These are phyloP conservation scores for Cystobasidium pallidum DNA, from an alignment of 1,284 basidiomycete genomes.

Conservation along the genomic window DNA sequence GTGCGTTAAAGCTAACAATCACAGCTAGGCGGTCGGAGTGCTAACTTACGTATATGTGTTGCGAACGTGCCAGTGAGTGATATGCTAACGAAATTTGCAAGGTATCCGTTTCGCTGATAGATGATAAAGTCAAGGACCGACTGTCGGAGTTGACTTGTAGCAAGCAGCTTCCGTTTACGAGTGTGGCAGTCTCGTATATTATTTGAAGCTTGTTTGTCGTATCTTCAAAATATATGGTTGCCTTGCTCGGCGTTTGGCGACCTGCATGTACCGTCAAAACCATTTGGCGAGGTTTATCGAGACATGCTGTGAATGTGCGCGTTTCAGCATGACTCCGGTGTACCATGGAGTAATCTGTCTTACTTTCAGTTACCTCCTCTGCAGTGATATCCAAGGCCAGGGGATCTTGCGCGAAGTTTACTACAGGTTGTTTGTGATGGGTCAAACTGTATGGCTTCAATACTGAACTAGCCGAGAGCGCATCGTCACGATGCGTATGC, in stretches of 20 bases:
- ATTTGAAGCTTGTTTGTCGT: not conserved
- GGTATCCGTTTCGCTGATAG: not conserved
- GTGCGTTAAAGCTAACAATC: not conserved
- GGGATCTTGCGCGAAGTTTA: conserved; percentile 24
- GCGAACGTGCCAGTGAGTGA: not conserved
- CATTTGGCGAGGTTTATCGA: conserved; percentile 65
- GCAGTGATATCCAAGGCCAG: conserved; percentile 3
- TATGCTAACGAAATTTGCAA: not conserved
- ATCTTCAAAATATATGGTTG: not conserved
- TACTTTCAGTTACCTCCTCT: conserved; percentile 14
- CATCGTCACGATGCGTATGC: conserved; percentile 61
- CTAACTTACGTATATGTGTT: conserved; percentile 7
- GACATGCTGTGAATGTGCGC: conserved; percentile 63
- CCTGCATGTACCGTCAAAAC: conserved; percentile 67
- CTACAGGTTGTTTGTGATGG: conserved; percentile 11
- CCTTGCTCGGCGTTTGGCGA: conserved; percentile 64
- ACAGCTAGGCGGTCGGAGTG: not conserved
- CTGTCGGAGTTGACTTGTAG: not conserved
- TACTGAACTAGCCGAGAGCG: not conserved
- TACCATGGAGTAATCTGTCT: not conserved
- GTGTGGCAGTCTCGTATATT: not conserved
- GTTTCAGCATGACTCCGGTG: not conserved
- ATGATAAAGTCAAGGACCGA: not conserved
- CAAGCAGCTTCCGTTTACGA: not conserved
- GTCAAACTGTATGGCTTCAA: not conserved